Conservation (phyloP, 352 stramenopile species). For the Globisporangium ultimum region DNA sequence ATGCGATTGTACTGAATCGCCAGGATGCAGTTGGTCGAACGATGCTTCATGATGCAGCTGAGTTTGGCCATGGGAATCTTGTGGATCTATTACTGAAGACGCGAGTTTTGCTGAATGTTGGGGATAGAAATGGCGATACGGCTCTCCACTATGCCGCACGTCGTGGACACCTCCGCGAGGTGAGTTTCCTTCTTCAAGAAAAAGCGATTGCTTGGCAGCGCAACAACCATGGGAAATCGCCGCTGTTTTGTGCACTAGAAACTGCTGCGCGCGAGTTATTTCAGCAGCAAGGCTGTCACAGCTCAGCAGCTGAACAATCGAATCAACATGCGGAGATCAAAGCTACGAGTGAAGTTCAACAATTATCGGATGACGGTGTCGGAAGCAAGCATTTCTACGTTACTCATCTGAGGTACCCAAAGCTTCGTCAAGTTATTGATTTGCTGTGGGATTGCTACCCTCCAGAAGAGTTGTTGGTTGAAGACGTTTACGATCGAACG, state of each 20-base stretch:
- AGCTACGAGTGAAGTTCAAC: not conserved
- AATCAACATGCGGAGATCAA: not conserved
- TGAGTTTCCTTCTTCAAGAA: constrained; percentile 47
- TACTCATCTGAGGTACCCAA: constrained; percentile 32
- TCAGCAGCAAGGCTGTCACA: constrained; percentile 6
- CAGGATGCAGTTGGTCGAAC: constrained; percentile 48
- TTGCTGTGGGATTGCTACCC: constrained; percentile 57
- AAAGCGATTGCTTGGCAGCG: constrained; percentile 29
- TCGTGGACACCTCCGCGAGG: constrained; percentile 40
- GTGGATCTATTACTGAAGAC: constrained; percentile 50
- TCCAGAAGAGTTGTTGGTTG: constrained; percentile 19
- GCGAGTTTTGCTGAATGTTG: constrained; percentile 35
- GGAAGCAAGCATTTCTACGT: constrained; percentile 37
- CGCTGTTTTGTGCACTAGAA: constrained; percentile 51
- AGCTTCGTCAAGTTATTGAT: constrained; percentile 64
- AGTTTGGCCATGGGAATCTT: constrained; percentile 45
- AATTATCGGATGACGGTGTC: not conserved
- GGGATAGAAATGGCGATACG: constrained; percentile 45
- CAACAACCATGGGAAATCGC: constrained; percentile 51
- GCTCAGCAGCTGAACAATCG: constrained; percentile 2
- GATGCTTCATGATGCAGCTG: constrained; percentile 61
- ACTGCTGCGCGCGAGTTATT: constrained; percentile 24
- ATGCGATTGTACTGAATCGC: constrained; percentile 49
- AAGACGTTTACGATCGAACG: constrained; percentile 26
- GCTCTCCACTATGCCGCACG: constrained; percentile 56